Evolutionary conservation across 2,329 filamentous ascomycete genomes (phyloP).

Genomic region (Blumeria hordei): DNA sequence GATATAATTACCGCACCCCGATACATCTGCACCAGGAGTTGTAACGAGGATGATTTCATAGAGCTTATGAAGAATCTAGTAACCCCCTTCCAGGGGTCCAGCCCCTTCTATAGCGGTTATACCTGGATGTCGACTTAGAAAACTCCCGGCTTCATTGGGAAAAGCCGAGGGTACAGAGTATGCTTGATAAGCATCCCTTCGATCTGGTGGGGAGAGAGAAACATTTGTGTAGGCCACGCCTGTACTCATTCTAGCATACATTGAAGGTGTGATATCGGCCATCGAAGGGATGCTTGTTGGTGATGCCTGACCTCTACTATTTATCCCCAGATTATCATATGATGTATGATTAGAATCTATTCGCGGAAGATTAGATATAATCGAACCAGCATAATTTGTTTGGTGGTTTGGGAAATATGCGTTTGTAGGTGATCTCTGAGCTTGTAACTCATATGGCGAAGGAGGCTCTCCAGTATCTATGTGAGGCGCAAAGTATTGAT

Average conservation of each 20-base stretch:
- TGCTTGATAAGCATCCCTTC: neutral
- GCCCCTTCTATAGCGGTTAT: neutral
- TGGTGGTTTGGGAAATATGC: conserved; percentile 4
- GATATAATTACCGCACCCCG: neutral
- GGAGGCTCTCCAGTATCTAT: conserved; percentile 5
- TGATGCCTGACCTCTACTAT: neutral
- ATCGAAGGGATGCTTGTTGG: neutral
- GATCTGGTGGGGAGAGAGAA: neutral
- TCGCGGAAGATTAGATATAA: neutral
- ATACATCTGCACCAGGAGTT: neutral
- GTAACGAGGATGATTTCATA: neutral
- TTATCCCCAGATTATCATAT: conserved; percentile 1
- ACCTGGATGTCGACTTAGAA: neutral
- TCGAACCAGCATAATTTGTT: neutral
- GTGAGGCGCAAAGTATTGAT: conserved; percentile 6
- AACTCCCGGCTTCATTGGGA: neutral
- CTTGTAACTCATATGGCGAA: conserved; percentile 4
- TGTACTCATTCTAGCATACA: conserved; percentile 1
- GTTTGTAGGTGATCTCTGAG: conserved; percentile 6
- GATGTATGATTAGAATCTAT: neutral
- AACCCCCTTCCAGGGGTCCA: neutral
- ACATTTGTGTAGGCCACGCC: neutral
- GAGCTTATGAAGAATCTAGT: neutral
- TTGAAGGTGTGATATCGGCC: neutral
- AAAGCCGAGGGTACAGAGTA: neutral